Conservation (phyloP, 192 early-diverging fungal species). For the Coemansia guatemalensis region DNA sequence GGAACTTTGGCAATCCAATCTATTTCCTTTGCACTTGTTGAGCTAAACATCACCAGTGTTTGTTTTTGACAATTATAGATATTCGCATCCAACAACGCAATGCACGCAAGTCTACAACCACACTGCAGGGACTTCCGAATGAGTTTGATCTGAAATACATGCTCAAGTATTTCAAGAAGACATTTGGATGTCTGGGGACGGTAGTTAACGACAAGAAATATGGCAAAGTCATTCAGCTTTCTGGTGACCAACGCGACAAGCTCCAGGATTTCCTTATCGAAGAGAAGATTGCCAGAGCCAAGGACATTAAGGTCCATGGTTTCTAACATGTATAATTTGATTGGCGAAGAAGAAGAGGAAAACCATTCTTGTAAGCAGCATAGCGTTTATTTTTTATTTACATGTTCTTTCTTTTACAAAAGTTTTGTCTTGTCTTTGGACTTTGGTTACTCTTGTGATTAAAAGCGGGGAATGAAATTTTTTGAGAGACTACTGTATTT, state of each 20-base stretch:
- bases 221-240: conserved; percentile 91
- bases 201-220: conserved; percentile 89
- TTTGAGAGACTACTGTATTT: conserved; percentile 21
- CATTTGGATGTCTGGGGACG: conserved; percentile 95
- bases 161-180: conserved; percentile 95
- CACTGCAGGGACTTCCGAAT: conserved; percentile 85
- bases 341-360: no score
- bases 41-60: neutral
- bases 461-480: no score
- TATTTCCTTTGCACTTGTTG: neutral
- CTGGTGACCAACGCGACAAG: conserved; percentile 91
- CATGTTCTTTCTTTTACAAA: no score
- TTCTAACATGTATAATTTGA: conserved; percentile 65
- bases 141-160: conserved; percentile 88
- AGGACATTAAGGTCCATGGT: conserved; percentile 92
- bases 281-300: conserved; percentile 81
- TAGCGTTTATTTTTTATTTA: no score
- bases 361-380: no score
- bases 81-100: conserved; percentile 97
- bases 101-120: conserved; percentile 95
- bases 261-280: conserved; percentile 74
- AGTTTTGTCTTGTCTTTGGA: no score
- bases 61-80: conserved; percentile 59
- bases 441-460: no score
- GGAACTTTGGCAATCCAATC: neutral